Conservation (phyloP, 2,329 filamentous ascomycete genomes). For the Cytospora leucostoma region DNA sequence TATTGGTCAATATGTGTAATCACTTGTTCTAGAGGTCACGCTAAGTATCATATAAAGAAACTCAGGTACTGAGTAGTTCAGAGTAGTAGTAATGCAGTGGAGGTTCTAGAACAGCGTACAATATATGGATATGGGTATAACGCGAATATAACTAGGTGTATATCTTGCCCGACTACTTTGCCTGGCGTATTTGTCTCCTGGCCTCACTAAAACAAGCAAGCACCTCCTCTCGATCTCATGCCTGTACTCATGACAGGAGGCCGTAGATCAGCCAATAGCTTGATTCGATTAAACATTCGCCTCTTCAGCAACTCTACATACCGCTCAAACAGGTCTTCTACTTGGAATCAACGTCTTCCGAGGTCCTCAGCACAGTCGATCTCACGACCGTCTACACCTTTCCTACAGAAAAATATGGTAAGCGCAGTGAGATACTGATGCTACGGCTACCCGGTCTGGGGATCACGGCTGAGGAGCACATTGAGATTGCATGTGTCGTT, state of each 20-base stretch:
- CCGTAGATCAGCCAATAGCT: not conserved
- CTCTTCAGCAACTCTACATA: constrained; percentile 1
- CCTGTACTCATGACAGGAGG: not conserved
- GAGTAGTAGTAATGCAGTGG: not conserved
- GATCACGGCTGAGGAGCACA: not conserved
- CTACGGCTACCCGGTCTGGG: not conserved
- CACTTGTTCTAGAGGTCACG: not conserved
- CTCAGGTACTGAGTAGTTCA: no score
- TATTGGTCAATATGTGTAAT: not conserved
- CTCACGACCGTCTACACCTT: no score
- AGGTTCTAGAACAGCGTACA: not conserved
- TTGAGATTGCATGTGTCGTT: no score
- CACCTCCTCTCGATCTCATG: constrained; percentile 1
- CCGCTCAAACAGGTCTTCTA: not conserved
- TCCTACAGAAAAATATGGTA: constrained; percentile 27
- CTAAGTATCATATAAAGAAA: not conserved
- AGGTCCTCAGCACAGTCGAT: not conserved
- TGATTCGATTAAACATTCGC: not conserved
- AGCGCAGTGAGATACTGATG: not conserved
- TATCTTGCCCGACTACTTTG: not conserved
- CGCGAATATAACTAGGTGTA: not conserved
- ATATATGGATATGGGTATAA: not conserved
- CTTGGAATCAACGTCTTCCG: not conserved
- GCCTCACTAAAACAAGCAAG: not conserved
- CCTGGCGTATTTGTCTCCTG: no score